phyloP scores from a whole-genome alignment of 176 grass and related monocot genomes.

The Hsuehochloa calcarea region DNA sequence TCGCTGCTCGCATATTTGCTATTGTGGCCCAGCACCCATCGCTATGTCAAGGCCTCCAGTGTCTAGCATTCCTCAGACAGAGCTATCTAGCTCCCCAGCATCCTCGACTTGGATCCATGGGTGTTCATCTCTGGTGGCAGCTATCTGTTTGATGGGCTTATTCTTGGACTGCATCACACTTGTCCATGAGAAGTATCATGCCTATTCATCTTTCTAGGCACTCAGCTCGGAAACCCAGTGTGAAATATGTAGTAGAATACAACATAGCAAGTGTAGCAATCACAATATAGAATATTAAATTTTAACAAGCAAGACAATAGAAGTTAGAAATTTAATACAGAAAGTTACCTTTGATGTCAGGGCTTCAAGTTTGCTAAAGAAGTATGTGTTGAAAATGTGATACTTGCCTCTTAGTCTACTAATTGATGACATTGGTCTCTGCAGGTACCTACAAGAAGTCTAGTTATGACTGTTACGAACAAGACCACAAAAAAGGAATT shows the following conservation, averaged over 20 bases:
- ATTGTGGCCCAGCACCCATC: background rate
- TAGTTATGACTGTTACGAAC: slow-evolving; percentile 19
- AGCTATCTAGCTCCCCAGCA: background rate
- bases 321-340: slow-evolving; percentile 30
- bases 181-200: slow-evolving; percentile 16
- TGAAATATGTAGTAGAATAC: background rate
- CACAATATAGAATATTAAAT: slow-evolving; percentile 6
- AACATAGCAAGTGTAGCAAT: slow-evolving; percentile 1
- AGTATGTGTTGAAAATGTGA: slow-evolving; percentile 88
- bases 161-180: background rate
- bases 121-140: background rate
- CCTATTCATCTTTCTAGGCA: background rate
- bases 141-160: background rate
- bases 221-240: background rate
- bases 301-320: background rate
- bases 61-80: background rate
- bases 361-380: slow-evolving; percentile 78
- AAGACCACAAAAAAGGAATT: background rate
- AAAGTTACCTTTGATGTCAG: slow-evolving; percentile 53
- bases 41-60: background rate
- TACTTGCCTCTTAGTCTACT: slow-evolving; percentile 48
- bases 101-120: background rate
- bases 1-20: background rate
- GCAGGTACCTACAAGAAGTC: slow-evolving; percentile 68
- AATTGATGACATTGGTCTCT: slow-evolving; percentile 36